Conservation (phyloP, 495 filamentous ascomycete genomes). For the Sabuloglossum arenarium region DNA sequence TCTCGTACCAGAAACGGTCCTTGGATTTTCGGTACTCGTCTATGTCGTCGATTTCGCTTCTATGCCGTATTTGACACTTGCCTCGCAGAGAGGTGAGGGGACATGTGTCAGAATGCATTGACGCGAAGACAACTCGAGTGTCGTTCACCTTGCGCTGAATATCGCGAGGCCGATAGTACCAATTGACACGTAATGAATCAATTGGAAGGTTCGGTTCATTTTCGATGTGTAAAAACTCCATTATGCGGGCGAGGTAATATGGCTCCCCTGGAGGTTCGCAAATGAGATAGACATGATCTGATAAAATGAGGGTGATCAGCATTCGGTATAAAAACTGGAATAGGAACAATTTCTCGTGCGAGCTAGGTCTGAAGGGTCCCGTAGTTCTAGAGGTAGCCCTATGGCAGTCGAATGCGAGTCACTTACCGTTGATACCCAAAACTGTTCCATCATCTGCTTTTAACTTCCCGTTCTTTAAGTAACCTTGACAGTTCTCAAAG, state of each 20-base stretch:
- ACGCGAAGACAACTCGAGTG: slow-evolving; percentile 73
- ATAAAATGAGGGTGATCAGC: slow-evolving; percentile 1
- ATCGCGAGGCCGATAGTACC: slow-evolving; percentile 94
- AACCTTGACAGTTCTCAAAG: slow-evolving; percentile 50
- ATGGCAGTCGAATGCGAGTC: neutral
- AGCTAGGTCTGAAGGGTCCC: neutral
- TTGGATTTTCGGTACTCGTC: slow-evolving; percentile 63
- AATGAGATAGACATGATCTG: slow-evolving; percentile 93
- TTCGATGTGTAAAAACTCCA: slow-evolving; percentile 81
- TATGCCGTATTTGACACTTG: slow-evolving; percentile 75
- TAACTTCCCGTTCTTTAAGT: slow-evolving; percentile 57
- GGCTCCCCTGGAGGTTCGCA: slow-evolving; percentile 96
- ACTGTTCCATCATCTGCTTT: slow-evolving; percentile 79
- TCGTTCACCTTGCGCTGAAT: slow-evolving; percentile 82
- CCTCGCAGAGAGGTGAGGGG: slow-evolving; percentile 81
- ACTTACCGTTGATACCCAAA: slow-evolving; percentile 69
- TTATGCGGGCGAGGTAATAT: slow-evolving; percentile 91
- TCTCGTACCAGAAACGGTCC: slow-evolving; percentile 91
- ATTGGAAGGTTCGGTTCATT: slow-evolving; percentile 52
- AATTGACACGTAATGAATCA: slow-evolving; percentile 82
- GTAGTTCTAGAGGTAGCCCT: neutral
- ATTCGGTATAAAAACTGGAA: neutral
- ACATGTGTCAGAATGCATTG: slow-evolving; percentile 96
- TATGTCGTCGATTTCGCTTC: slow-evolving; percentile 62
- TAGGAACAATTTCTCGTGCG: neutral